Base-by-base conservation (phyloP, 2,329 filamentous ascomycete genomes). In the Scedosporium dehoogii region DNA sequence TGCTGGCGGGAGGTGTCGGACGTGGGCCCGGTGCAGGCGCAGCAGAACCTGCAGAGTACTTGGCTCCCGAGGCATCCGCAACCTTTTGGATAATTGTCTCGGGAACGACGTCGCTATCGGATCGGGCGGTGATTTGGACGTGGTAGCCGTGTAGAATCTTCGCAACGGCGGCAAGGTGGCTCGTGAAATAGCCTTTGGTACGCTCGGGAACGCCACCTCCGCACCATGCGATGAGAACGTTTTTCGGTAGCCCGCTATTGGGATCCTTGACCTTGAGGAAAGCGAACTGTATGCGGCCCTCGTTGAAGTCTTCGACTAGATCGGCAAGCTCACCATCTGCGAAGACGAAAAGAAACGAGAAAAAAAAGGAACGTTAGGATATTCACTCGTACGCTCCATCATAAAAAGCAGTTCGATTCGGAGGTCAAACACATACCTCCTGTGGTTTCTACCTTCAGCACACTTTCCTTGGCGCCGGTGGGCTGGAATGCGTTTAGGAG, bases 151-250 rank as follows among this genome's bases (percentile, higher is more conserved):
- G 92, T 51, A 99, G 84, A 68, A 97, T 82, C 76, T 96, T 97
- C 65, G 92, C 87, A 44, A 97, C 92, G 58, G 91, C 88, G 64
- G 89, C 87, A 58, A 94, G 80, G 76, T 99, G 93, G 77, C 92
- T 97, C 67, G 91, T 96, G 73, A 99, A 99, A 77, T 97, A 97
- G 67, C 94, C 94, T 78, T 97, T 99, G 65, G 93, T 97, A 70
- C 93, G 84, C 77, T 99, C 94, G n/a, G 94, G 94, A 16, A 99
- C 94, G 69, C 94, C 94, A 72, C 96, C 93, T 67, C 94, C 94
- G 74, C 94, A 99, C 89, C 94, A 99, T 67, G 90, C 92, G 72
- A 99, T 91, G 67, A 99, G 82, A 64, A 96, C 91, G 73, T 87
- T 90, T 80, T 99, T 99, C 59, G 93, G 92, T 16, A 99, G 84